Evolutionary conservation across 1,139 yeast genomes (phyloP).

Genomic region (Yamadazyma epiphylla): DNA sequence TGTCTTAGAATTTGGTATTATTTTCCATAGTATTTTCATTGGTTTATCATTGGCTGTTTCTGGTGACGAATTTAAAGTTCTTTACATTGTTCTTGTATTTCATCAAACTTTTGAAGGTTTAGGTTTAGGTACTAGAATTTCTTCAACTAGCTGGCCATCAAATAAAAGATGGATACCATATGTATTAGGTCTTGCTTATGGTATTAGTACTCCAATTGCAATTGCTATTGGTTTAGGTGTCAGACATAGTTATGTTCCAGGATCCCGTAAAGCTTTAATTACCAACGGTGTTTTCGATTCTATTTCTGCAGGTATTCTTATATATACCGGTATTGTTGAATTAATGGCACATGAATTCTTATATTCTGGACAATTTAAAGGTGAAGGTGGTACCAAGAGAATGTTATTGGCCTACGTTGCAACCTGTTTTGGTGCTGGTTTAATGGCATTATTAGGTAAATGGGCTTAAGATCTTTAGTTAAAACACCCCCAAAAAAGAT

Average conservation of each 20-base stretch:
- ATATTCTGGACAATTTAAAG: constrained; percentile 60
- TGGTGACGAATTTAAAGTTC: constrained; percentile 66
- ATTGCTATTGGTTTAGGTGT: constrained; percentile 87
- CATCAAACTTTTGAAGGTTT: constrained; percentile 93
- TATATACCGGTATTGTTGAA: constrained; percentile 85
- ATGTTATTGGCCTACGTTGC: constrained; percentile 35
- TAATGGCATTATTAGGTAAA: constrained; percentile 82
- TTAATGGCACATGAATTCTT: constrained; percentile 86
- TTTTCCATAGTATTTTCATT: constrained; percentile 78
- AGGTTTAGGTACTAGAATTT: constrained; percentile 85
- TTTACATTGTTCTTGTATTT: constrained; percentile 79
- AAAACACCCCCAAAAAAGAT: too few species aligned
- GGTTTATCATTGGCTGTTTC: constrained; percentile 74
- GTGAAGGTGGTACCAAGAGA: constrained; percentile 39
- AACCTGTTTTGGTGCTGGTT: constrained; percentile 69
- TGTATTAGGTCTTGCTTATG: constrained; percentile 55
- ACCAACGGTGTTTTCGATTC: constrained; percentile 80
- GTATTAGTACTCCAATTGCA: constrained; percentile 78
- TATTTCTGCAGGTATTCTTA: constrained; percentile 77
- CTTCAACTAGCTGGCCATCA: constrained; percentile 66
- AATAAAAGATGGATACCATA: constrained; percentile 50
- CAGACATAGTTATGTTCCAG: constrained; percentile 57
- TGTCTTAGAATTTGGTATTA: constrained; percentile 73
- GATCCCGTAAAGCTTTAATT: constrained; percentile 61
- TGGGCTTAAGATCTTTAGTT: constrained; percentile 58